Evolutionary conservation across 2,329 filamentous ascomycete genomes (phyloP).

Genomic region (Kalmusia sp.): DNA sequence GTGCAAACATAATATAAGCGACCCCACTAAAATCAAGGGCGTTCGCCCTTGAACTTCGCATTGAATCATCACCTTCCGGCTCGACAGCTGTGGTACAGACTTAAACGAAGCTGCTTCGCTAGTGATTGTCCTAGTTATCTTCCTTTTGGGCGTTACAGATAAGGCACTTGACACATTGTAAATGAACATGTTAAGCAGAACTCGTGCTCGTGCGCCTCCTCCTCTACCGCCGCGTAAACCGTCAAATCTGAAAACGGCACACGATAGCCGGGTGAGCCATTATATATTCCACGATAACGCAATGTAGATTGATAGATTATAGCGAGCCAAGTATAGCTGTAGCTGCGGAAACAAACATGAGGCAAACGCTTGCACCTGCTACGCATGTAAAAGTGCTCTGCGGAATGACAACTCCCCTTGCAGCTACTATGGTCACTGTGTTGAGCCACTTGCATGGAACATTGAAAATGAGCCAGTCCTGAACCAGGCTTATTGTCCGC

Average conservation of each 20-base stretch:
- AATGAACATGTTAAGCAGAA: not conserved
- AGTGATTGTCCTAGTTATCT: too few relatives aligned
- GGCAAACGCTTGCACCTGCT: slow-evolving; percentile 6
- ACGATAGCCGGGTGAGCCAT: not conserved
- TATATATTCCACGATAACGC: not conserved
- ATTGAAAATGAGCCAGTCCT: not conserved
- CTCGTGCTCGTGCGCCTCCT: not conserved
- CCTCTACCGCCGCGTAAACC: not conserved
- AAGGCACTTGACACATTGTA: not conserved
- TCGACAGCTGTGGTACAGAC: too few relatives aligned
- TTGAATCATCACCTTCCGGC: too few relatives aligned
- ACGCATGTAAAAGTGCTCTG: slow-evolving; percentile 3
- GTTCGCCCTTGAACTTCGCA: too few relatives aligned
- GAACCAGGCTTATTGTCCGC: not conserved
- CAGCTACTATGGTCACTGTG: slow-evolving; percentile 36
- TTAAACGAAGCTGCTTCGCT: too few relatives aligned
- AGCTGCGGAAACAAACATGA: slow-evolving; percentile 9
- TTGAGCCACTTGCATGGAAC: slow-evolving; percentile 12
- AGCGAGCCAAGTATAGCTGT: slow-evolving; percentile 15
- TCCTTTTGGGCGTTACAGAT: too few relatives aligned
- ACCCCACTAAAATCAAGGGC: too few relatives aligned
- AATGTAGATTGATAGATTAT: not conserved
- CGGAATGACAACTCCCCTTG: slow-evolving; percentile 9
- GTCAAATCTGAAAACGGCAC: not conserved
- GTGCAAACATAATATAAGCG: too few relatives aligned